Evolutionary conservation across 108 stramenopile genomes (phyloP).

Genomic region (Skeletonema costatum): DNA sequence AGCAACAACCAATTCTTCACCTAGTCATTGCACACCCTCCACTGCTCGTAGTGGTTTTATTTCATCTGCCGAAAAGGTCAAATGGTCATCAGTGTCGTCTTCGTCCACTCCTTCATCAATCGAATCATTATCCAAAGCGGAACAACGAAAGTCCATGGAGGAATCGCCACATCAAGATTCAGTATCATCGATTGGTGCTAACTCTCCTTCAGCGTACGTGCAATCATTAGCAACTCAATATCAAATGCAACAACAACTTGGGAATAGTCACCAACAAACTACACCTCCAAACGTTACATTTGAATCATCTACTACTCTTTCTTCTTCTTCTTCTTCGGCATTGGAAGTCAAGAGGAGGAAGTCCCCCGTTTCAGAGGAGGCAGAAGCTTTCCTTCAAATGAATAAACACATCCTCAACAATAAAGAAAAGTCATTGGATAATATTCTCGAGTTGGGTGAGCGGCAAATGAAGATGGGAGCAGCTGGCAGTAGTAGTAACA

Average conservation of each 20-base stretch:
- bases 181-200: not conserved
- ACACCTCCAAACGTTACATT: not conserved
- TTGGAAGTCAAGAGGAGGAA: not conserved
- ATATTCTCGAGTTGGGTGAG: slow-evolving; percentile 1
- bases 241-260: not conserved
- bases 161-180: slow-evolving; percentile 7
- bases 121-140: not conserved
- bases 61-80: not conserved
- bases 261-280: not conserved
- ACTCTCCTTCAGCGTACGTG: not conserved
- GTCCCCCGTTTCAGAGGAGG: not conserved
- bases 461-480: not conserved
- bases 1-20: not conserved
- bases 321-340: not conserved
- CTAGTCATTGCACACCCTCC: slow-evolving; percentile 1
- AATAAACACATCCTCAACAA: not conserved
- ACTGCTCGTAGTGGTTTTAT: slow-evolving; percentile 3
- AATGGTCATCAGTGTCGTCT: not conserved
- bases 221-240: not conserved
- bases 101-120: not conserved
- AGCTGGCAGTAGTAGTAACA: not conserved
- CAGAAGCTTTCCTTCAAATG: not conserved
- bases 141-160: not conserved
- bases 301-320: not conserved
- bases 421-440: slow-evolving; percentile 1